These are phyloP conservation scores for Xylaria sp. DNA, from an alignment of 2,329 filamentous ascomycete genomes.

Conservation along the genomic window DNA sequence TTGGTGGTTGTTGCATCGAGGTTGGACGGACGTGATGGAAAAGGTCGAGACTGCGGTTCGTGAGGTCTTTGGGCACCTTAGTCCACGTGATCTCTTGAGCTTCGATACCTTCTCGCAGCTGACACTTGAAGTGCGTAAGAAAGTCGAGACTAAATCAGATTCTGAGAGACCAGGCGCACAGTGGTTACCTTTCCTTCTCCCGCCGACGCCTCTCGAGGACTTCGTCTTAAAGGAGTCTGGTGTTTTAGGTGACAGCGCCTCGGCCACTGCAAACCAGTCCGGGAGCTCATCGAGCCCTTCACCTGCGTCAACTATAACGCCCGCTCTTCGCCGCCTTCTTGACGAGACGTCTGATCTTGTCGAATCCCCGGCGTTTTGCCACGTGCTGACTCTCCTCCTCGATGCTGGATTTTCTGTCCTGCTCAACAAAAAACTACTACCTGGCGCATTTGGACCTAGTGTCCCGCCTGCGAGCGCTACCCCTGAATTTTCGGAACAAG, in stretches of 20 bases:
- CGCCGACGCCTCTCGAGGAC: slow-evolving; percentile 77
- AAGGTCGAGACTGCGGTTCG: slow-evolving; percentile 86
- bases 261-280: slow-evolving; percentile 42
- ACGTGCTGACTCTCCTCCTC: slow-evolving; percentile 84
- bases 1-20: slow-evolving; percentile 95
- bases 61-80: slow-evolving; percentile 86
- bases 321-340: slow-evolving; percentile 78
- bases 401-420: slow-evolving; percentile 86
- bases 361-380: slow-evolving; percentile 88
- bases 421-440: slow-evolving; percentile 80
- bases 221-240: slow-evolving; percentile 86
- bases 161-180: slow-evolving; percentile 56
- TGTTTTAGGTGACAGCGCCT: slow-evolving; percentile 63
- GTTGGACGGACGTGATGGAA: slow-evolving; percentile 82
- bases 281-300: slow-evolving; percentile 27
- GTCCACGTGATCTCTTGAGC: slow-evolving; percentile 85
- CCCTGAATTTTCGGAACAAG: slow-evolving; percentile 33
- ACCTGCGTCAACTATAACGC: slow-evolving; percentile 45
- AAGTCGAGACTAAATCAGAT: slow-evolving; percentile 71
- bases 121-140: slow-evolving; percentile 81
- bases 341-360: slow-evolving; percentile 96
- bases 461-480: slow-evolving; percentile 40
- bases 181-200: slow-evolving; percentile 87
- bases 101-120: slow-evolving; percentile 81
- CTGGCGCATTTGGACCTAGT: slow-evolving; percentile 68